Evolutionary conservation across 2,329 filamentous ascomycete genomes (phyloP).

Genomic region (Trichoderma sp.): DNA sequence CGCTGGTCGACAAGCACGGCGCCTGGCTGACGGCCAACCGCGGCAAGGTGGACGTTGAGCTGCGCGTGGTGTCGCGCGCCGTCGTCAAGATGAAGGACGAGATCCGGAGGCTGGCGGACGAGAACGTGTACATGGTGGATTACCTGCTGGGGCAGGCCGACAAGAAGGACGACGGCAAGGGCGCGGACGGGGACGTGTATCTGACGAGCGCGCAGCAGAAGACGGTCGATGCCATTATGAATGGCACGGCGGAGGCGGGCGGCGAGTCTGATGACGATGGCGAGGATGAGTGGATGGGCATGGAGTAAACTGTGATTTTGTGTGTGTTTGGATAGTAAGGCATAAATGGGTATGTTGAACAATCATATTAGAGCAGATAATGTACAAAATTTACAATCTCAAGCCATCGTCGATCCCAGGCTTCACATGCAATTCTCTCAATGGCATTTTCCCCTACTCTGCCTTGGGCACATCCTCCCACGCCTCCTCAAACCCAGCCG

Average conservation of each 20-base stretch:
- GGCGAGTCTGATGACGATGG: slow-evolving; percentile 42
- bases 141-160: slow-evolving; percentile 66
- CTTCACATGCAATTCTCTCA: not conserved
- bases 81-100: slow-evolving; percentile 80
- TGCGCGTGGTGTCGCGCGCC: slow-evolving; percentile 79
- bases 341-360: slow-evolving; percentile 12
- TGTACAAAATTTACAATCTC: not conserved
- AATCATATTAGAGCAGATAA: slow-evolving; percentile 7
- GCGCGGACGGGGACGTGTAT: slow-evolving; percentile 22
- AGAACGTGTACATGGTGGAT: slow-evolving; percentile 87
- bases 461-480: slow-evolving; percentile 50
- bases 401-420: not conserved
- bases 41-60: slow-evolving; percentile 77
- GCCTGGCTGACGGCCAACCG: slow-evolving; percentile 80
- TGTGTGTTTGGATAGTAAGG: slow-evolving; percentile 11
- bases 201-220: slow-evolving; percentile 29
- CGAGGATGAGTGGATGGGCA: slow-evolving; percentile 51
- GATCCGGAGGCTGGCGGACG: slow-evolving; percentile 78
- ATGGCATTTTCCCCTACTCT: not conserved
- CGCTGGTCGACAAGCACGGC: slow-evolving; percentile 79
- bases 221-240: slow-evolving; percentile 38
- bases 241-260: slow-evolving; percentile 40
- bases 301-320: slow-evolving; percentile 48
- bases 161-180: slow-evolving; percentile 33
- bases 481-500: slow-evolving; percentile 64